Evolutionary conservation across 176 grass and related monocot species (phyloP), one percentile per base, ranked within the genome.

Genomic region (Miscanthus lutarioriparius): DNA sequence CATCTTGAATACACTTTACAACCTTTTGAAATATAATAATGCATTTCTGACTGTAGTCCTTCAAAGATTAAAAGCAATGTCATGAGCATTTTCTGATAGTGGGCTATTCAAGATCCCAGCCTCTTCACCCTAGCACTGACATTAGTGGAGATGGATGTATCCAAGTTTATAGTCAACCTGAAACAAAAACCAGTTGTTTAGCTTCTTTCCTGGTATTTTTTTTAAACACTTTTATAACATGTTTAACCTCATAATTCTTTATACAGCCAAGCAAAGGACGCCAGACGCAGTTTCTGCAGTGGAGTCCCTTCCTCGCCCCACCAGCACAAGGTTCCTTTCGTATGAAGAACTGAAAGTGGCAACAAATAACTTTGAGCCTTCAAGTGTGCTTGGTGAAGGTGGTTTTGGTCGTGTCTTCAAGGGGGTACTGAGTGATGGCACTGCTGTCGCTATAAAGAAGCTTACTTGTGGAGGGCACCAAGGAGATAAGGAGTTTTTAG

Each of bases 371-470:
- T 99, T 99, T 81, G 91, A 99, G 69, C 10, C 78, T 78, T 88
- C 93, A 80, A 86, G 75, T 84, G 74, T 99, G 79, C 90, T 99
- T 78, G 97, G 97, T 51, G 97, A 94, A 87, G 97, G 97, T 86
- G 97, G 97, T 59, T 99, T 99, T 86, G 97, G 97, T 11, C 97
- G 88, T 75, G 97, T 99, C 61, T 99, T 70, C 78, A 99, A 99
- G 63, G 97, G 97, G 9, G 28, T 92, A 82, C 82, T 99, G 58
- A 86, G 84, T 70, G 97, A 99, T 69, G 91, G 97, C n/a, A 94
- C 91, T 43, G 90, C 97, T 84, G 97, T 99, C 38, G 97, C 97
- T 70, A 96, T 99, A 77, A 99, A 99, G 88, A 96, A 94, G 75
- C 97, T 99, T 80, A 94, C 91, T 16, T 77, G 1, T 65, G 97